phyloP scores from a whole-genome alignment of 371 early-diverging fungal species.

The Gilbertella persicaria region DNA sequence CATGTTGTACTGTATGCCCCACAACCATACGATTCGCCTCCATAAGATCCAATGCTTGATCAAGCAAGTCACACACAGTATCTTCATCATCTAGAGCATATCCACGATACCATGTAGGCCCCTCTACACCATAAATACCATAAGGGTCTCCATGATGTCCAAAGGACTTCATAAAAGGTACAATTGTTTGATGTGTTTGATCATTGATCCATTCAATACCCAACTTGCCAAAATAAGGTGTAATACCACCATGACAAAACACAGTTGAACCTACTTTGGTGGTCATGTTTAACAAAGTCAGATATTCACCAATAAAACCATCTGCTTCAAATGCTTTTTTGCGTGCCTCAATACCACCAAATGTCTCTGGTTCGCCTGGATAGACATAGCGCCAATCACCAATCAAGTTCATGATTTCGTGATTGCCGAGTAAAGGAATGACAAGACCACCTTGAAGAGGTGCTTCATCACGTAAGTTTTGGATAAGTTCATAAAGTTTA shows the following conservation, averaged over 20 bases:
- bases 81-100: conserved; percentile 63
- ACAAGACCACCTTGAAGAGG: conserved; percentile 58
- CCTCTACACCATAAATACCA: conserved; percentile 46
- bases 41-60: conserved; percentile 50
- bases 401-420: conserved; percentile 77
- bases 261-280: conserved; percentile 65
- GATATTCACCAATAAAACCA: conserved; percentile 70
- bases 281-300: conserved; percentile 58
- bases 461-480: conserved; percentile 63
- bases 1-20: conserved; percentile 74
- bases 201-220: conserved; percentile 64
- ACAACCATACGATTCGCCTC: conserved; percentile 75
- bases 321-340: conserved; percentile 55
- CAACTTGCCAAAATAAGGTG: conserved; percentile 46
- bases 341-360: conserved; percentile 61
- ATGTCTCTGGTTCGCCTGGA: conserved; percentile 60
- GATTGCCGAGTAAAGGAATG: conserved; percentile 63
- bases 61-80: conserved; percentile 50
- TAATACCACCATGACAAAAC: conserved; percentile 77
- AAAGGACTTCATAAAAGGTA: conserved; percentile 24
- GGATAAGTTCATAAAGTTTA: conserved; percentile 60
- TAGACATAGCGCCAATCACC: conserved; percentile 77
- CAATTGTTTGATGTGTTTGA: conserved; percentile 43
- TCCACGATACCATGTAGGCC: conserved; percentile 68
- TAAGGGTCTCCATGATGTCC: conserved; percentile 32